A percentile compares a stretch with the other conserved stretches of the same genome.
phyloP scores from a whole-genome alignment of 2,329 filamentous ascomycete genomes.

The Leptographium procerum region DNA sequence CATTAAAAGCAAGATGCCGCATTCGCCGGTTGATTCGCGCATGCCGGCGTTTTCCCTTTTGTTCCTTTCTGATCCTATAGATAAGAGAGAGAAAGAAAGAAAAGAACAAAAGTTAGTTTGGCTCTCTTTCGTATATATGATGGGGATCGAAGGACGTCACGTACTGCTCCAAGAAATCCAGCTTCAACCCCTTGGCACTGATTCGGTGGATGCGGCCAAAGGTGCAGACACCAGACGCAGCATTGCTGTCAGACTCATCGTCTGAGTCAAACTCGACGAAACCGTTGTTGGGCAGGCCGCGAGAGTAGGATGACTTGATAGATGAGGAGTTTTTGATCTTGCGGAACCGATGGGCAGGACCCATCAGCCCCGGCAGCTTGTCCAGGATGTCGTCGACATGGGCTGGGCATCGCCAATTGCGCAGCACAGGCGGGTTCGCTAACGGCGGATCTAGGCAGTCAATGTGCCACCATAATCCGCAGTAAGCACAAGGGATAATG shows the following conservation, averaged over 20 bases:
- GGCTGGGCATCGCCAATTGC: constrained; percentile 80
- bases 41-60: constrained; percentile 9
- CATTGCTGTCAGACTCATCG: constrained; percentile 34
- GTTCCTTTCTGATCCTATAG: constrained; percentile 19
- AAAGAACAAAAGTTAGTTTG: background rate
- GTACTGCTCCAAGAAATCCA: constrained; percentile 60
- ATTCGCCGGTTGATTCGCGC: constrained; percentile 5
- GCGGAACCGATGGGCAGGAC: constrained; percentile 49
- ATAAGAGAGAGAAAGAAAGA: background rate
- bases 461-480: constrained; percentile 75
- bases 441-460: constrained; percentile 83
- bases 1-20: background rate
- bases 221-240: constrained; percentile 42
- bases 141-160: constrained; percentile 15
- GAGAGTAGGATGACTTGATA: constrained; percentile 41
- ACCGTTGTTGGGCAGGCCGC: constrained; percentile 61
- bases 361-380: constrained; percentile 42
- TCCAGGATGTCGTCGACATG: constrained; percentile 69
- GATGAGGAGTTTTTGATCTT: constrained; percentile 43
- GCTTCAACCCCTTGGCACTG: constrained; percentile 51
- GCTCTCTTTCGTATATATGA: too few relatives aligned
- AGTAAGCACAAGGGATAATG: constrained; percentile 80
- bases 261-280: constrained; percentile 56
- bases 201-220: constrained; percentile 57
- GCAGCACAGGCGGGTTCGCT: constrained; percentile 62